Conservation (phyloP, 257 asterid genomes). For the Linaria vulgaris region DNA sequence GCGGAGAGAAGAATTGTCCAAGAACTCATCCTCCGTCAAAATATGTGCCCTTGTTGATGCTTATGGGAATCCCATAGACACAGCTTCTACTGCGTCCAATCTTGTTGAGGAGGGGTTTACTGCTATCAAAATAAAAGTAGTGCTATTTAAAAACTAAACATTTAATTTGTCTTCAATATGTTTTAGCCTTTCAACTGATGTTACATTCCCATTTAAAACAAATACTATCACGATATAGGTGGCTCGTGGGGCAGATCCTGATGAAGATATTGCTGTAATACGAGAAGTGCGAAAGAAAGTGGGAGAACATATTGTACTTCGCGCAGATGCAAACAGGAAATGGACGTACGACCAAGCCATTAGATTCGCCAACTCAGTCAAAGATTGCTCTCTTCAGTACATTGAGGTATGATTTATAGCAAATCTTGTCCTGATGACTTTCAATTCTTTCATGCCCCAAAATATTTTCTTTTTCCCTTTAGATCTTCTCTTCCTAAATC, state of each 20-base stretch:
- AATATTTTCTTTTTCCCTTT: not conserved
- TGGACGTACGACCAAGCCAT: constrained; percentile 81
- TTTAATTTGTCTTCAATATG: not conserved
- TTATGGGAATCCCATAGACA: constrained; percentile 61
- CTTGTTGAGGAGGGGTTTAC: constrained; percentile 82
- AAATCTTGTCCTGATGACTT: not conserved
- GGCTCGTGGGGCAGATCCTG: constrained; percentile 71
- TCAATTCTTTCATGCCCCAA: constrained; percentile 15
- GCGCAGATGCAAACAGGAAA: constrained; percentile 87
- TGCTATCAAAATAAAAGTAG: constrained; percentile 81
- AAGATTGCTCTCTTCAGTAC: constrained; percentile 71
- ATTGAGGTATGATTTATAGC: constrained; percentile 63
- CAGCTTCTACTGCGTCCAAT: constrained; percentile 63
- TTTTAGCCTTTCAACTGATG: not conserved
- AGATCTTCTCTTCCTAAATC: not conserved
- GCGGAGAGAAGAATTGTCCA: constrained; percentile 36
- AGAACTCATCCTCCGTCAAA: constrained; percentile 46
- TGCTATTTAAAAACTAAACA: constrained; percentile 6
- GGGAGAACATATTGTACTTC: constrained; percentile 63
- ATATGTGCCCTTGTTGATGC: constrained; percentile 89
- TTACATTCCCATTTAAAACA: not conserved
- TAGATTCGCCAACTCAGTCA: constrained; percentile 65
- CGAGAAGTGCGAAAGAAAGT: constrained; percentile 78
- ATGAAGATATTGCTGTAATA: constrained; percentile 74
- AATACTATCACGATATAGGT: constrained; percentile 45